phyloP scores from a whole-genome alignment of 805 yeast species.

The Kregervanrija delftensis region DNA sequence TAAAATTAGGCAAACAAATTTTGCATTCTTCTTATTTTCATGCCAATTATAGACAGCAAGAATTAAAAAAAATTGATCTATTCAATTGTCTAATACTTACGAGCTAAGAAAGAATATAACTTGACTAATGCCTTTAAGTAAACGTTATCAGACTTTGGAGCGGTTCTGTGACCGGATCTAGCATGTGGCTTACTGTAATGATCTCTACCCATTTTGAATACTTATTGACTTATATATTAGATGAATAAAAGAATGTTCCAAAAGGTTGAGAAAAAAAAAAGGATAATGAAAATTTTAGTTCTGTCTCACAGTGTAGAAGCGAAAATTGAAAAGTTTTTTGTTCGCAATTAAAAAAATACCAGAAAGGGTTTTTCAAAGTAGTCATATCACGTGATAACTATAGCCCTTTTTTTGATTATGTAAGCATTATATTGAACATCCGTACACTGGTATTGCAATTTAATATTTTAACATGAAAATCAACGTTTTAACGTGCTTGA shows the following conservation, averaged over 20 bases:
- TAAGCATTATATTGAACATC: no score
- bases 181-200: constrained; percentile 94
- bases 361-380: no score
- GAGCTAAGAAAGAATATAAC: constrained; percentile 98
- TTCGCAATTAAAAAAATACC: no score
- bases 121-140: constrained; percentile 97
- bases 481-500: neutral
- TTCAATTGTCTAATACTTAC: constrained; percentile 53
- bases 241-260: neutral
- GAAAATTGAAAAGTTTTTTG: no score
- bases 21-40: neutral
- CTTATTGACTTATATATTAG: constrained; percentile 4
- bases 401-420: no score
- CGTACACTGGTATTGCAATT: no score
- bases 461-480: neutral
- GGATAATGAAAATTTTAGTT: neutral
- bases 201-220: constrained; percentile 85
- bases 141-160: constrained; percentile 99
- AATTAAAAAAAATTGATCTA: constrained; percentile 12
- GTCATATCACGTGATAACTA: no score
- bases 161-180: constrained; percentile 93
- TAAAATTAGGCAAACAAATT: neutral
- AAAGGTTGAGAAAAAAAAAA: neutral
- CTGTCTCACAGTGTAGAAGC: neutral
- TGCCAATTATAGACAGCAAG: constrained; percentile 17